Percentiles rank a stretch among this genome's conserved stretches.
Conservation (phyloP, 1,284 basidiomycete species). For the Serendipita sp. region DNA sequence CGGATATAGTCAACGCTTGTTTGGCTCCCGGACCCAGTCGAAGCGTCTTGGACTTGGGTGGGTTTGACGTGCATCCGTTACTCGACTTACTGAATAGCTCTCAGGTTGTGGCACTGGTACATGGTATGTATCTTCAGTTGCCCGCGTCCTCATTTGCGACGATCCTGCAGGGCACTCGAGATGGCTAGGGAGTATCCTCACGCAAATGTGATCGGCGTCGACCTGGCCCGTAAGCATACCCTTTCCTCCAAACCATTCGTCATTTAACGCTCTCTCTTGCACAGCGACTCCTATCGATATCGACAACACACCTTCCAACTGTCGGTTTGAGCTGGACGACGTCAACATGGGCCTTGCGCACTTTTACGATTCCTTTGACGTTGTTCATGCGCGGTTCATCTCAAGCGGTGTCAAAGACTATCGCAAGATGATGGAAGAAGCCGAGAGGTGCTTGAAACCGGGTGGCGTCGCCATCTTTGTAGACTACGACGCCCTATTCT, state of each 20-base stretch:
- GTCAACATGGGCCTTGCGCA: slow-evolving; percentile 5
- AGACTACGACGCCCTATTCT: not conserved
- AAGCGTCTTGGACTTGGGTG: not conserved
- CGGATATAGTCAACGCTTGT: not conserved
- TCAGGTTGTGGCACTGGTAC: slow-evolving; percentile 2
- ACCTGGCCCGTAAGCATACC: not conserved
- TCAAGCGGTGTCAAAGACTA: slow-evolving; percentile 3
- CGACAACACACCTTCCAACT: not conserved
- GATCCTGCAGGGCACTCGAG: not conserved
- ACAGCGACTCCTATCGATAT: not conserved
- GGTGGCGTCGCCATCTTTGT: not conserved
- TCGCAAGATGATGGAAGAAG: slow-evolving; percentile 5
- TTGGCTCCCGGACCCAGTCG: not conserved
- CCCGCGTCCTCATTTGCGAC: not conserved
- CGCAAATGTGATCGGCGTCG: not conserved
- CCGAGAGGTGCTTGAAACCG: not conserved
- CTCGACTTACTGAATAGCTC: too few relatives aligned
- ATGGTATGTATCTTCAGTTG: not conserved
- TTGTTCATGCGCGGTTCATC: slow-evolving; percentile 7
- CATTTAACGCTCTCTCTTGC: not conserved
- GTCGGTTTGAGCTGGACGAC: slow-evolving; percentile 6
- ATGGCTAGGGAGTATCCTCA: not conserved
- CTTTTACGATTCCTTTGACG: slow-evolving; percentile 9
- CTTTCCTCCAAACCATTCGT: not conserved
- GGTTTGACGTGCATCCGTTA: not conserved